Evolutionary conservation across 1,284 basidiomycete genomes (phyloP), one percentile per base, ranked within the genome.

Genomic region (Leccinum fallax): DNA sequence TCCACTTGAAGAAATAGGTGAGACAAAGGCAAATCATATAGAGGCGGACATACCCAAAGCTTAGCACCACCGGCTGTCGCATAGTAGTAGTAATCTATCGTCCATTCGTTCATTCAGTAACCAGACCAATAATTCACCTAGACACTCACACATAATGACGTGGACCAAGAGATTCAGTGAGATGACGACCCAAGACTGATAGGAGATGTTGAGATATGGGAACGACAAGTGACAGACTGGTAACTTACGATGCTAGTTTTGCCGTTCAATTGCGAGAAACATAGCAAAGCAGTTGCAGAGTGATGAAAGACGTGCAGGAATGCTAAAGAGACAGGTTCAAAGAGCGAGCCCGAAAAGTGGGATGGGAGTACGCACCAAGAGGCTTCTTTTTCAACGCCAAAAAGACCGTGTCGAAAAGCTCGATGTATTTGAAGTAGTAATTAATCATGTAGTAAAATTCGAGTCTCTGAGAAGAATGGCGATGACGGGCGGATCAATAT

Each of bases 261-360:
- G 73, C 97, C 96, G 70, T 97, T 91, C 66, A 99, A 84, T 80
- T 99, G 96, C 61, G 90, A 89, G 77, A 89, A 98, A 81, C 97
- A 98, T 63, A 99, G 83, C 59, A 97, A 78, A 62, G 97, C 97
- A 61, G 97, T 98, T n/a, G 96, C 97, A 65, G 96, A 94, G 82
- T 98, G 97, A 78, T 98, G 97, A 84, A 97, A 98, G 69, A 98
- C 96, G 77, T 99, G 97, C 66, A 99, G 81, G 82, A 98, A 98
- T 63, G 93, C 93, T 97, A 71, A 36, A 57, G 54, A 48, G 58
- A 24, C 6, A 43, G 19, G 52, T 30, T 40, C 24, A 21, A 40
- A 21, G 8, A 21, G n/a, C 21, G 9, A 21, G n/a, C 13, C 15
- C 19, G 2, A 16, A 15, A n/a, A 38, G 4, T 26, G 69, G 54